phyloP scores from a whole-genome alignment of 495 filamentous ascomycete genomes.

The Talaromyces trachyspermus region DNA sequence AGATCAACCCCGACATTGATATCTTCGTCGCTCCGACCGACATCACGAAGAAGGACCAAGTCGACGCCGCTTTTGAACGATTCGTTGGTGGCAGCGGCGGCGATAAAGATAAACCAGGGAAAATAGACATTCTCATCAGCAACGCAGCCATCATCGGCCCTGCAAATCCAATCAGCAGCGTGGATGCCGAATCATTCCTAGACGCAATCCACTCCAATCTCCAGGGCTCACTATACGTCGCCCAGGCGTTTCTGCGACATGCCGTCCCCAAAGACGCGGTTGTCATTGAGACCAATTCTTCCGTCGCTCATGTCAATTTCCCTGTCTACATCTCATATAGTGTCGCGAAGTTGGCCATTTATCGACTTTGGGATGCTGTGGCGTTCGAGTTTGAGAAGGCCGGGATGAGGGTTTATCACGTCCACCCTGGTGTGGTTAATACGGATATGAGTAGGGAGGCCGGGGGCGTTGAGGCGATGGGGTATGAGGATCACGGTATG shows the following conservation, averaged over 20 bases:
- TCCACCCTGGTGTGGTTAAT: constrained; percentile 41
- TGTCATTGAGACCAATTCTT: constrained; percentile 28
- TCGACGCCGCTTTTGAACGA: constrained; percentile 25
- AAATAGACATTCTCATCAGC: constrained; percentile 22
- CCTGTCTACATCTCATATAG: constrained; percentile 27
- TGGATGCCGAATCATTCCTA: constrained; percentile 25
- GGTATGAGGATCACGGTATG: constrained; percentile 33
- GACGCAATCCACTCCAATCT: constrained; percentile 29
- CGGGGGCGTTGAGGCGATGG: constrained; percentile 23
- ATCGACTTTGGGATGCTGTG: constrained; percentile 32
- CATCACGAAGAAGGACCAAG: constrained; percentile 31
- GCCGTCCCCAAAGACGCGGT: constrained; percentile 23
- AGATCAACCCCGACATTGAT: constrained; percentile 14
- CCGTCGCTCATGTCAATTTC: constrained; percentile 30
- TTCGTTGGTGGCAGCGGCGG: constrained; percentile 18
- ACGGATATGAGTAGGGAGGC: constrained; percentile 34
- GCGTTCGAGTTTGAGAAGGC: constrained; percentile 19
- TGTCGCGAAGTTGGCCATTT: constrained; percentile 33
- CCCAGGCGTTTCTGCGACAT: constrained; percentile 35
- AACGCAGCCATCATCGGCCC: constrained; percentile 24
- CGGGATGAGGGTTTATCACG: constrained; percentile 31
- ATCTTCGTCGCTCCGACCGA: constrained; percentile 27
- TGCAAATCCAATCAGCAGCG: constrained; percentile 18
- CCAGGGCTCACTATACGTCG: constrained; percentile 25
- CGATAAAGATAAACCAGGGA: constrained; percentile 10